Base-by-base conservation (phyloP, 164 flowering plant species). In the Tetrastigma voinierianum region DNA sequence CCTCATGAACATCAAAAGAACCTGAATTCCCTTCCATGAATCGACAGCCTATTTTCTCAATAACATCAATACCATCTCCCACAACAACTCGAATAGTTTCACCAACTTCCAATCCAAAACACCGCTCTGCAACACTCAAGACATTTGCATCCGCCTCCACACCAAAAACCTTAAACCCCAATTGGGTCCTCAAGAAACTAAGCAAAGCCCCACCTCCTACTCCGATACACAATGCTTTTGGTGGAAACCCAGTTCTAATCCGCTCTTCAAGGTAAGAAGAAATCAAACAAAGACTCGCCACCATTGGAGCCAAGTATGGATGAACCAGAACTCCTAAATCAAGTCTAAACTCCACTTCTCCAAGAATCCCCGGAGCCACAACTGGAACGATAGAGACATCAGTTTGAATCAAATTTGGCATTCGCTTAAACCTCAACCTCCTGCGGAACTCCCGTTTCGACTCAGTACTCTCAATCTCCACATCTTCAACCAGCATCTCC, bases 161-260 rank as follows among this genome's bases (percentile, higher is more conserved):
- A 16, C 96, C 97, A 20, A 81, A 51, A 46, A 93, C 90, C 76
- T 84, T 76, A 64, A 93, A 87, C 23, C 78, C 86, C 56, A 91
- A 76, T 9, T 78, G 88, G 8, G 20, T 24, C 9, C 21, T 64
- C 71, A 91, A 70, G 59, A 94, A 91, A 4, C 78, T 57, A 57
- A 87, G 81, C 80, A 91, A 77, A 12, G 95, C 93, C 11, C 97
- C 98, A 48, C 98, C 96, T 0, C 98, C 98, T 18, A 93, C 90
- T 4, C 98, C 98, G 14, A 87, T 19, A 74, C 98, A 93, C 67
- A 91, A 72, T 13, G 87, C 87, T 72, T 67, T 80, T 2, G 91
- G 94, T 77, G 74, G 80, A 24, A 63, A 48, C 24, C 90, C 88
- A 17, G 20, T 40, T 16, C 32, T 57, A 72, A 80, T 46, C 19